Evolutionary conservation across 2,329 filamentous ascomycete genomes (phyloP).

Genomic region (Colletotrichum sp.): DNA sequence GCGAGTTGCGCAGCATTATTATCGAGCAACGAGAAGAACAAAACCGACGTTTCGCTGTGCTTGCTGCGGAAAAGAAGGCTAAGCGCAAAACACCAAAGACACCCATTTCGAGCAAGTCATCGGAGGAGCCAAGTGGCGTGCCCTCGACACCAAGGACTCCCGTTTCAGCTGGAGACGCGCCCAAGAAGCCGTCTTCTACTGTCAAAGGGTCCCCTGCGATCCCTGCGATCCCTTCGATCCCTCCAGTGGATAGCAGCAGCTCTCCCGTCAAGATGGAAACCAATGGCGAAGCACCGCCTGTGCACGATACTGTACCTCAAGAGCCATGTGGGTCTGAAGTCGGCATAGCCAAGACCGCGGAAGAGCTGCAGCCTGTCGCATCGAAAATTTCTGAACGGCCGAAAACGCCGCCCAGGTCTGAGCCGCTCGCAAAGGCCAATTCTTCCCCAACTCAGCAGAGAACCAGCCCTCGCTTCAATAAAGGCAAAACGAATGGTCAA

Average conservation of each 20-base stretch:
- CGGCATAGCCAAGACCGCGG: background rate
- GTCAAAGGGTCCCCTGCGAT: conserved; percentile 1
- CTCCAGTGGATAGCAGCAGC: background rate
- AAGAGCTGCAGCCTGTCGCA: background rate
- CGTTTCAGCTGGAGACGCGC: conserved; percentile 10
- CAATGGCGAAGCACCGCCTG: background rate
- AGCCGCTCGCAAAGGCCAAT: background rate
- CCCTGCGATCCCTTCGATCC: background rate
- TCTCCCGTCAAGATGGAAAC: background rate
- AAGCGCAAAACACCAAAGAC: conserved; percentile 33
- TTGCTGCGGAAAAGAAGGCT: conserved; percentile 41
- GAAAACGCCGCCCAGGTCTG: background rate
- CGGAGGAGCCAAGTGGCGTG: background rate
- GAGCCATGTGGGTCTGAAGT: background rate
- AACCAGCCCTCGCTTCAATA: background rate
- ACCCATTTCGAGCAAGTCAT: conserved; percentile 7
- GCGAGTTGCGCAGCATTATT: conserved; percentile 69
- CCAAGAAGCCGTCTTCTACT: conserved; percentile 17
- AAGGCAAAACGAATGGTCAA: background rate
- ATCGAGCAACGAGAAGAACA: conserved; percentile 67
- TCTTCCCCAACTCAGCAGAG: background rate
- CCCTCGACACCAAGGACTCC: conserved; percentile 2
- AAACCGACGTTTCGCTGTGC: conserved; percentile 54
- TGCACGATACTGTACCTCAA: background rate
- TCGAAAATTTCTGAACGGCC: background rate